Percentiles rank a stretch among this genome's conserved stretches.
Evolutionary conservation across 208 protist genomes (phyloP).

Genomic region (Leishmania amazonensis): DNA sequence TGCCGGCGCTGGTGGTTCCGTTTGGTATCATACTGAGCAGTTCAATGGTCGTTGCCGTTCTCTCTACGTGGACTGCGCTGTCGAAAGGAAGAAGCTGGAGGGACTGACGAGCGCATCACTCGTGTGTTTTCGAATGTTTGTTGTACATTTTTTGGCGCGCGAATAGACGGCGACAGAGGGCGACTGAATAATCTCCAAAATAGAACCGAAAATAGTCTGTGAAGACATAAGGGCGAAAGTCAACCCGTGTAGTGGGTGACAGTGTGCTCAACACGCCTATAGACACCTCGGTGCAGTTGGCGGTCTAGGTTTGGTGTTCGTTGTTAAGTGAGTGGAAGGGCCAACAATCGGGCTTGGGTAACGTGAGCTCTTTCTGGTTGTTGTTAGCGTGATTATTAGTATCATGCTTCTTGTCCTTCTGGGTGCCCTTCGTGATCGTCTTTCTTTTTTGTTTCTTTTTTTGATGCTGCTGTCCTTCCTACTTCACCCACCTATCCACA

Average conservation of each 20-base stretch:
- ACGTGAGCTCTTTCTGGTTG: not conserved
- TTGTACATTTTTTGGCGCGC: not conserved
- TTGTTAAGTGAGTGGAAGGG: not conserved
- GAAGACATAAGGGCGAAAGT: not conserved
- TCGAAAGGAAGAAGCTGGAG: not conserved
- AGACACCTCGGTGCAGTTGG: not conserved
- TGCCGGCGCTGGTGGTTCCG: not conserved
- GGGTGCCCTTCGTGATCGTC: not conserved
- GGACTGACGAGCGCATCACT: not conserved
- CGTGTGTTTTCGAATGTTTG: not conserved
- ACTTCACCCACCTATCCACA: not conserved
- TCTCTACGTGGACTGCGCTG: not conserved
- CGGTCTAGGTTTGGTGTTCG: not conserved
- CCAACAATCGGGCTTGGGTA: not conserved
- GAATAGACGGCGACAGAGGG: not conserved
- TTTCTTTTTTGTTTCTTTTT: not conserved
- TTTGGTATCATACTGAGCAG: not conserved
- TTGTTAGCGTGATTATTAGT: too few relatives aligned
- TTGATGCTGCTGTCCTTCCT: not conserved
- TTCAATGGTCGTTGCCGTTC: not conserved
- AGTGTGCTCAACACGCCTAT: not conserved
- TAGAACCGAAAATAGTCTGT: not conserved
- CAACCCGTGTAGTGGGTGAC: not conserved
- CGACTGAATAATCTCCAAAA: not conserved
- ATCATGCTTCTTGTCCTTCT: not conserved